Evolutionary conservation across 2,329 filamentous ascomycete genomes (phyloP), one percentile per base, ranked within the genome.

Genomic region (Scedosporium dehoogii): DNA sequence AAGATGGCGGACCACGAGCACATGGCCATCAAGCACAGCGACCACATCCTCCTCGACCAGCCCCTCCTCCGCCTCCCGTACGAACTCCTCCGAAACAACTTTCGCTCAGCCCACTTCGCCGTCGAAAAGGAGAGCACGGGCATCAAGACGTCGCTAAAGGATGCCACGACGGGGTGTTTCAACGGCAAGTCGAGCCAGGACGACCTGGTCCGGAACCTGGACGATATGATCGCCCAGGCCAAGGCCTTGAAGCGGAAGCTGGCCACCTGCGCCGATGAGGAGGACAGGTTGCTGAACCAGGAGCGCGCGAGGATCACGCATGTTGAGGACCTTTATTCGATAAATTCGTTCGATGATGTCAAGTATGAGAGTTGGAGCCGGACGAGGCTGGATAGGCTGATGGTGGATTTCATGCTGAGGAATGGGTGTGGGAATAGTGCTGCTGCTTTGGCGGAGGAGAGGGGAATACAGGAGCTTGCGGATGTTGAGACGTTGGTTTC

Each of bases 361-460:
- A 91, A 91, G 71, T 99, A 97, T 75, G 93, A 97, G 71, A 80
- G 84, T 63, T 99, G 94, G 94, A 91, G 89, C 64, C 85, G 90
- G 62, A 85, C 85, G 46, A 81, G 94, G 23, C 79, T 99, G 55
- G 89, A 96, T 74, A 81, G 94, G 18, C 77, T 97, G 63, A 76
- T 99, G 58, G 90, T 96, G n/a, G 94, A 99, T 72, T 96, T 97
- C 73, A 81, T 99, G 67, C 78, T 97, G 58, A 84, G 94, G 7
- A 87, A 88, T 64, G 93, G 93, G 3, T 96, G 93, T 71, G 84
- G 84, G 18, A 84, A 89, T 23, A 94, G 87, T 68, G 94, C 94
- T 2, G 81, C 79, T 58, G 83, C 86, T 64, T 77, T 99, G 60
- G 91, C 92, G 1, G 76, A 80, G 62, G 89, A 91, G 73, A 89